Evolutionary conservation across 2,329 filamentous ascomycete genomes (phyloP).

Genomic region (Volutella citrinella): DNA sequence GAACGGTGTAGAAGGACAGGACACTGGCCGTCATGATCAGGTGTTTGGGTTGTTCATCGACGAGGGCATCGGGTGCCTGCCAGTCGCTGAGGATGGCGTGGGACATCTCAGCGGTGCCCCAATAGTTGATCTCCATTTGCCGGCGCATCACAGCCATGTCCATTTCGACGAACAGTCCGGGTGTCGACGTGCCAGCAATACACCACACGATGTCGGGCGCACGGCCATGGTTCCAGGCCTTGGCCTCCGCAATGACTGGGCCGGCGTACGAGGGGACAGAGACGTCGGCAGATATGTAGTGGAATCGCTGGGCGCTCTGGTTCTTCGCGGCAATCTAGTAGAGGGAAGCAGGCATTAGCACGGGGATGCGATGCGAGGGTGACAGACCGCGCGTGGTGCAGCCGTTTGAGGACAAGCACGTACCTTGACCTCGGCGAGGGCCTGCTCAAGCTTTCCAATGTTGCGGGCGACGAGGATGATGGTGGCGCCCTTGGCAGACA

Average conservation of each 20-base stretch:
- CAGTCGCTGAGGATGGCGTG: constrained; percentile 75
- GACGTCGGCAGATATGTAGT: constrained; percentile 80
- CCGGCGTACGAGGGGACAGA: constrained; percentile 66
- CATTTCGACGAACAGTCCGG: constrained; percentile 75
- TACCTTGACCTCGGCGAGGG: constrained; percentile 65
- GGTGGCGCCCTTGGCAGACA: constrained; percentile 81
- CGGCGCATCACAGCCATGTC: constrained; percentile 62
- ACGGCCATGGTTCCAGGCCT: constrained; percentile 70
- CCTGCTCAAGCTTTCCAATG: constrained; percentile 67
- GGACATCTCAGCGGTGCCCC: constrained; percentile 80
- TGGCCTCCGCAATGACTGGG: constrained; percentile 68
- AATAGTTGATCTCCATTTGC: constrained; percentile 94
- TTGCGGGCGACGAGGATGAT: constrained; percentile 82
- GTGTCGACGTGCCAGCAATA: constrained; percentile 71
- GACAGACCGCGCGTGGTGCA: neutral
- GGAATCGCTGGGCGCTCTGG: constrained; percentile 70
- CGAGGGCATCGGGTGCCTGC: constrained; percentile 52
- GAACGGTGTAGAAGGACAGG: constrained; percentile 70
- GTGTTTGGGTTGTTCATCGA: constrained; percentile 59
- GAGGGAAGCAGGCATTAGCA: constrained; percentile 4
- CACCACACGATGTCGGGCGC: constrained; percentile 89
- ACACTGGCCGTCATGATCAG: constrained; percentile 84
- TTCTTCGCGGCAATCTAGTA: constrained; percentile 63
- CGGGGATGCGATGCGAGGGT: neutral
- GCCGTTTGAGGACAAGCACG: constrained; percentile 9